Evolutionary conservation across 2,329 filamentous ascomycete species (phyloP), one percentile per base, ranked within the genome.

Genomic region (Corinectria fuckeliana): DNA sequence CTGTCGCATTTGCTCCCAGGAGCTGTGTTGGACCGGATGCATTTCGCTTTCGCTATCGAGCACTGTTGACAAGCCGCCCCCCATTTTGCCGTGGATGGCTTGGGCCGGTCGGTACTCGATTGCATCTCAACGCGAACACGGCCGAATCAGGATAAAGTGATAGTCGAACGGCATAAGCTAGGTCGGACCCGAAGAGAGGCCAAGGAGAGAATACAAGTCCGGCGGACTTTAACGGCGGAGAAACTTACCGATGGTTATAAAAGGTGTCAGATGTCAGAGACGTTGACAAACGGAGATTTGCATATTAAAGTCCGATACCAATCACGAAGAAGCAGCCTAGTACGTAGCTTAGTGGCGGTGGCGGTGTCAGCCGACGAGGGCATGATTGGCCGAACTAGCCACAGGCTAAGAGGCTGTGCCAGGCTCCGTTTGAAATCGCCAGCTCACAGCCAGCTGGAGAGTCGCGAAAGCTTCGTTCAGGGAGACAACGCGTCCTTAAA

Each of bases 21-120:
- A 2, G 64, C 58, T 4, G 70, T 64, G 55, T 76, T 77, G 6
- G 79, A 76, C 8, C 80, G 77, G 42, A 83, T 76, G 60, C 81
- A 83, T 61, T 82, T 83, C 7, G 81, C 80, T 63, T 83, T 83
- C 28, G 81, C 79, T 11, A 76, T 72, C 6, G 81, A 80, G 63
- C 81, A 83, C 1, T 79, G 72, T 5, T 79, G 74, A 49, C 81
- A 83, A 1, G 81, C 81, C 4, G 80, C 80, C 14, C 81, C 81
- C 81, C 81, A 83, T 80, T 76, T 77, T 26, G 76, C 76, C 58
- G 75, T 75, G 14, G 75, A 68, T 26, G 74, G 68, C 65, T 75
- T 75, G 20, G 65, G 70, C 49, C 71, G 58, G 25, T 66, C 64
- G 41, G 55, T 20, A 20, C 30, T 65, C 7, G 60, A 67, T 48